Conservation (phyloP, 1,284 basidiomycete species). For the Pseudozyma tsukubaensis region DNA sequence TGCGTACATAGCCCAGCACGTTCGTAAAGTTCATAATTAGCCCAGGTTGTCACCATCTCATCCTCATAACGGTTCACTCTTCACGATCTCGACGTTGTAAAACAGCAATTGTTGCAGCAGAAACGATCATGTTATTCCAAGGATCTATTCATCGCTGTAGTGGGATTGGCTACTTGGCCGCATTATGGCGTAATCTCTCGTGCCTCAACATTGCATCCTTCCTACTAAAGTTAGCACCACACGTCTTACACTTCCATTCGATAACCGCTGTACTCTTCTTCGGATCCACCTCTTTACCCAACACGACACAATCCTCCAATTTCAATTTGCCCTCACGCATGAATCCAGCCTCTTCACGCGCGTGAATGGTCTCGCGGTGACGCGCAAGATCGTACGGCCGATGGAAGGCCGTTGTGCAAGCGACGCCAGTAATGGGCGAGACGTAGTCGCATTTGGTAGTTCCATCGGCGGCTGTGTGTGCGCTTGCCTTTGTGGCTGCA, state of each 20-base stretch:
- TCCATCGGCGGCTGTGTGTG: slow-evolving; percentile 21
- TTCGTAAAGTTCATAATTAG: no score
- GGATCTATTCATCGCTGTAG: no score
- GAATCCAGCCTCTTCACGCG: slow-evolving; percentile 62
- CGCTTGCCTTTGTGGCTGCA: slow-evolving; percentile 12
- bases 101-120: no score
- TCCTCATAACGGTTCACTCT: no score
- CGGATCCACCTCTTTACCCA: slow-evolving; percentile 68
- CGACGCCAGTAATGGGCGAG: slow-evolving; percentile 55
- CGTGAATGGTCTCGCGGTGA: slow-evolving; percentile 67
- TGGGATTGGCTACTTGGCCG: slow-evolving; percentile 33
- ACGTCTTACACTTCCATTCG: slow-evolving; percentile 67
- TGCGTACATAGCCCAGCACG: no score
- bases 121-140: no score
- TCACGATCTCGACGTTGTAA: no score
- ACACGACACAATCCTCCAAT: slow-evolving; percentile 62
- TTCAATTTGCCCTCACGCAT: slow-evolving; percentile 58
- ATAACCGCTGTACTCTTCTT: slow-evolving; percentile 61
- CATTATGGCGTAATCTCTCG: slow-evolving; percentile 54
- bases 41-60: no score
- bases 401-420: slow-evolving; percentile 66
- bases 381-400: slow-evolving; percentile 66
- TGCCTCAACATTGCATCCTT: slow-evolving; percentile 67
- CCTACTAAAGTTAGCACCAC: slow-evolving; percentile 53
- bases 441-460: slow-evolving; percentile 66